Conservation (phyloP, 169 alveolate species). For the Amoebophrya sp. region DNA sequence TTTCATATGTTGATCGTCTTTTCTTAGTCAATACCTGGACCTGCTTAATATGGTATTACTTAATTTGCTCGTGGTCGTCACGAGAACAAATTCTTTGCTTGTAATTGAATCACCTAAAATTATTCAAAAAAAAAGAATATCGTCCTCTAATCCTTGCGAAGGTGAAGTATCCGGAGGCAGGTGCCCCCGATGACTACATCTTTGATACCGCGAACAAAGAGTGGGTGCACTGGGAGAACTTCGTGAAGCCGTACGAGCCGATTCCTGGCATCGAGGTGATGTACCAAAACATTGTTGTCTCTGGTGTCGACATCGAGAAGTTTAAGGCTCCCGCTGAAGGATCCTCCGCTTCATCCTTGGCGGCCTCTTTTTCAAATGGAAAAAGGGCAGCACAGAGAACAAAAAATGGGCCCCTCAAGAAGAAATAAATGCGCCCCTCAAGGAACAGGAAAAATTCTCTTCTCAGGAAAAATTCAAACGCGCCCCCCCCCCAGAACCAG, state of each 20-base stretch:
- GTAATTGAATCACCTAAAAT: too few species aligned
- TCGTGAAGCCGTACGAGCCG: conserved; percentile 57
- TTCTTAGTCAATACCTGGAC: not conserved
- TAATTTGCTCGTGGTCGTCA: conserved; percentile 64
- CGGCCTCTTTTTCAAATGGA: not conserved
- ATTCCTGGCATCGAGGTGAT: conserved; percentile 59
- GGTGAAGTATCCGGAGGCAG: conserved; percentile 84
- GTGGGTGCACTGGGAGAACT: conserved; percentile 69
- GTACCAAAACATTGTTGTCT: conserved; percentile 61
- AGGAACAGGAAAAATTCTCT: conserved; percentile 57
- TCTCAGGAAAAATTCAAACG: too few species aligned
- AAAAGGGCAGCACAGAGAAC: not conserved
- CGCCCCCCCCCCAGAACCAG: too few species aligned
- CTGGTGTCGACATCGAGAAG: conserved; percentile 56
- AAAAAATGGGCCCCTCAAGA: conserved; percentile 63
- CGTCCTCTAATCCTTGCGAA: too few species aligned
- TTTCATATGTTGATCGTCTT: not conserved
- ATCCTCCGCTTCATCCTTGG: not conserved
- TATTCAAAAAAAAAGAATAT: too few species aligned
- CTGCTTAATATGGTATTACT: conserved; percentile 41
- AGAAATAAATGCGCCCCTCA: conserved; percentile 52
- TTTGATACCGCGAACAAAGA: conserved; percentile 65
- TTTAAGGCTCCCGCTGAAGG: not conserved
- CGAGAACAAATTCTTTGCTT: too few species aligned
- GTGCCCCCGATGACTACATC: conserved; percentile 78